These are phyloP conservation scores for Pleochaeta shiraiana DNA, from an alignment of 2,329 filamentous ascomycete species.

Conservation along the genomic window DNA sequence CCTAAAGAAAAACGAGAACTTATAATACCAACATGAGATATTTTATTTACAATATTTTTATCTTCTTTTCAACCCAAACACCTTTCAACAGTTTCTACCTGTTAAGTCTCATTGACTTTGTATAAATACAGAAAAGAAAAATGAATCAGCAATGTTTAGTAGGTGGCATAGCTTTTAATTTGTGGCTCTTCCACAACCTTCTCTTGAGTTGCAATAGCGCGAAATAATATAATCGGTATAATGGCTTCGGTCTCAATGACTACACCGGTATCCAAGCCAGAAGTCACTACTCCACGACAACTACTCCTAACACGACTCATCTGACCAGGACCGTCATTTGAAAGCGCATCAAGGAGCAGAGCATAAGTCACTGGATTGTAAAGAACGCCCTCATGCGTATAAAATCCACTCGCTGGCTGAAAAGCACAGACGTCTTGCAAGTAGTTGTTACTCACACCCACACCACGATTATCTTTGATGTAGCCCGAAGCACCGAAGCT, in stretches of 20 bases:
- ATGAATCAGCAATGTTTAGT: too few relatives aligned
- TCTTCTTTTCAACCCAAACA: too few relatives aligned
- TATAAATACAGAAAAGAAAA: too few relatives aligned
- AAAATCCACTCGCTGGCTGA: constrained; percentile 23
- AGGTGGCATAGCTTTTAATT: constrained; percentile 21
- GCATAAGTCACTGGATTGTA: constrained; percentile 26
- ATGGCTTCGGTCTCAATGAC: constrained; percentile 24
- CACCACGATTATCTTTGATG: constrained; percentile 18
- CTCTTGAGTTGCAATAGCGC: constrained; percentile 18
- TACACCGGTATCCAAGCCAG: constrained; percentile 23
- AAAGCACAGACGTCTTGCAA: constrained; percentile 24
- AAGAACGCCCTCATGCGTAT: constrained; percentile 28
- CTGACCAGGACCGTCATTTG: constrained; percentile 24
- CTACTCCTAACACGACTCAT: constrained; percentile 22
- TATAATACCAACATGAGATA: too few relatives aligned
- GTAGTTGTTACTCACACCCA: constrained; percentile 29
- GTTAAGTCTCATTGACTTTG: too few relatives aligned
- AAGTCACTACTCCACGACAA: constrained; percentile 21
- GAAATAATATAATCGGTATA: constrained; percentile 20
- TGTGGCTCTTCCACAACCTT: constrained; percentile 21
- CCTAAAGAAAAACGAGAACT: too few relatives aligned
- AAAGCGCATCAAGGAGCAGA: constrained; percentile 27
- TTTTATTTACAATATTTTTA: too few relatives aligned
- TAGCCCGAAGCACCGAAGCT: constrained; percentile 26
- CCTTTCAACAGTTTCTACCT: too few relatives aligned